A percentile compares a stretch with the other conserved stretches of the same genome.
These are phyloP conservation scores for Trifolium dubium DNA, from an alignment of 306 rosid genomes.

Conservation along the genomic window DNA sequence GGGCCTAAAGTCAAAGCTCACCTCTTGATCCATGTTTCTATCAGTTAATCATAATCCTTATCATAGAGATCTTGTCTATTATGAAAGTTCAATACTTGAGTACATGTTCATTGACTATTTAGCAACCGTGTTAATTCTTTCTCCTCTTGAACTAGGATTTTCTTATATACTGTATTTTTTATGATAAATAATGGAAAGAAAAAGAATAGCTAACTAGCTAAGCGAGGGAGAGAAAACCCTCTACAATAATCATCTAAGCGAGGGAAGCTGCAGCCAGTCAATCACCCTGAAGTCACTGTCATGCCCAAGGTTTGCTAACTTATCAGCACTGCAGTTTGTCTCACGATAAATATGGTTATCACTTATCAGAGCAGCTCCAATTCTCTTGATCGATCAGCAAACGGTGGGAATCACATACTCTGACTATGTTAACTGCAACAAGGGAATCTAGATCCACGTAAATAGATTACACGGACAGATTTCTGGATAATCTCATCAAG, in stretches of 20 bases:
- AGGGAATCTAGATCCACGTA: background rate
- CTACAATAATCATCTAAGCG: background rate
- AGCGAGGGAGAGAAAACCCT: background rate
- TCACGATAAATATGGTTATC: background rate
- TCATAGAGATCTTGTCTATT: background rate
- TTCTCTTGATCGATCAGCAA: background rate
- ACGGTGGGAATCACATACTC: too few relatives aligned
- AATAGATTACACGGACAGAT: background rate
- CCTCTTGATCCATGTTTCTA: too few relatives aligned
- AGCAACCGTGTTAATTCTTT: background rate
- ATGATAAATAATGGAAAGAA: background rate
- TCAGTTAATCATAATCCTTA: background rate
- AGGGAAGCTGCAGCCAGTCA: background rate
- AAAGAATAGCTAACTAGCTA: background rate
- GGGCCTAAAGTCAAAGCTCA: too few relatives aligned
- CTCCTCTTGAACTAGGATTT: background rate
- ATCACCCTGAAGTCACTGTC: background rate
- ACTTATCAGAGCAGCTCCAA: background rate
- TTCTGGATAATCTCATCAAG: background rate
- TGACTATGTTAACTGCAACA: background rate
- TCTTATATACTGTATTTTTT: background rate
- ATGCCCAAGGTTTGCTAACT: background rate
- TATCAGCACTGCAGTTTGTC: background rate
- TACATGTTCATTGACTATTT: slow-evolving; percentile 1
- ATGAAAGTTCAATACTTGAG: background rate